Conservation (phyloP, 2,329 filamentous ascomycete genomes). For the Endoconidiophora laricicola region DNA sequence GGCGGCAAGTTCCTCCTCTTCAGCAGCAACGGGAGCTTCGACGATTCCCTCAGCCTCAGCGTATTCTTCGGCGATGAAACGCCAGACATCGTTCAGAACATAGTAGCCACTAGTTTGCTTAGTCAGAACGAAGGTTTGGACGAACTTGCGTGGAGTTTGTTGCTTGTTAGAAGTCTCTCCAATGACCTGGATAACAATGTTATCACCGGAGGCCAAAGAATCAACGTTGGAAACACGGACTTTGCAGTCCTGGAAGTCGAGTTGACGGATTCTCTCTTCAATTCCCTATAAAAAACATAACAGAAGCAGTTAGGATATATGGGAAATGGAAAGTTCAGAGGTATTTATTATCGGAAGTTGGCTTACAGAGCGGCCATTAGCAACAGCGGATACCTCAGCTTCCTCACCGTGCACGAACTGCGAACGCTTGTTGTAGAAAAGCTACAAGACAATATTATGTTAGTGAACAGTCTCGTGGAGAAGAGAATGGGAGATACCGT, state of each 20-base stretch:
- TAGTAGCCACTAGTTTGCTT: constrained; percentile 96
- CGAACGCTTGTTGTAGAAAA: constrained; percentile 93
- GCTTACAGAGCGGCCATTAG: constrained; percentile 65
- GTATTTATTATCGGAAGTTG: neutral
- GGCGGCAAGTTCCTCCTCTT: constrained; percentile 4
- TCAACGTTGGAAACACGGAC: constrained; percentile 97
- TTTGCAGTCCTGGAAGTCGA: constrained; percentile 95
- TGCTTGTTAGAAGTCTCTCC: constrained; percentile 94
- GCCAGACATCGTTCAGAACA: constrained; percentile 93
- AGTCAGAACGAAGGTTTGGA: constrained; percentile 93
- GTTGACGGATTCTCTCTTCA: constrained; percentile 80
- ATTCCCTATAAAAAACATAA: constrained; percentile 45
- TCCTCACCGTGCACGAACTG: constrained; percentile 89
- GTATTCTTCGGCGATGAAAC: constrained; percentile 79
- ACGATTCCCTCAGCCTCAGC: constrained; percentile 28
- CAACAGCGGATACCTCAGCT: constrained; percentile 73
- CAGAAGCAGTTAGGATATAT: neutral
- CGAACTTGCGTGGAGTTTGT: constrained; percentile 83
- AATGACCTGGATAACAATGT: constrained; percentile 95
- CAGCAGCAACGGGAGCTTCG: constrained; percentile 22
- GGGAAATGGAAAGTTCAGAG: neutral
- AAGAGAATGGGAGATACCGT: constrained; percentile 13
- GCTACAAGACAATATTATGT: constrained; percentile 24
- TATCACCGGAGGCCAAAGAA: constrained; percentile 78
- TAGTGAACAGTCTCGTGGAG: neutral